Base-by-base conservation (phyloP, 2,329 filamentous ascomycete species). In the Scolecobasidium constrictum region DNA sequence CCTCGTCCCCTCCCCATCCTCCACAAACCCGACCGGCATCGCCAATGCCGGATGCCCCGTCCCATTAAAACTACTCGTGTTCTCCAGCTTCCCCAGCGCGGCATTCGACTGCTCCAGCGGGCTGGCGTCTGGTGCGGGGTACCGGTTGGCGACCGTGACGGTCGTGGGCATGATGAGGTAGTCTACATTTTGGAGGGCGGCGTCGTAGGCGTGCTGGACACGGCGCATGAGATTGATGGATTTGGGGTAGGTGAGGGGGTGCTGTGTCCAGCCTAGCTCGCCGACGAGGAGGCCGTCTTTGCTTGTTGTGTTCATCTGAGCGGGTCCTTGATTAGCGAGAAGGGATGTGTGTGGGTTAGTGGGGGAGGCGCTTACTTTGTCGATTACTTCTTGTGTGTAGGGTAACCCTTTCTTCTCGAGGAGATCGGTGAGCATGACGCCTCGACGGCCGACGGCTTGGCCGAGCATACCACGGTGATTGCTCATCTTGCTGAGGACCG, bases 401-500 rank as follows among this genome's bases (percentile, higher is more conserved):
- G 68, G 68, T 0, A 69, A 61, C 5, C 68, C 59, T 2, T 63
- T 63, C n/a, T 61, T 55, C 47, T 75, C 69, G 22, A 72, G 63
- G n/a, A n/a, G n/a, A 12, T 70, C 65, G 1, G 66, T 67, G 35
- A 70, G 56, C 7, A 61, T 58, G 1, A 69, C 56, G 2, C 66
- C 60, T 45, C 67, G 48, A 38, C 66, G 53, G 7, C 68, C 60
- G 31, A 62, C 44, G 13, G 64, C 58, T 36, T 58, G 64, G 21
- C 57, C 69, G 9, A 69, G 60, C 17, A 66, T 59, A 44, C 60
- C 53, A 1, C 56, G 34, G 19, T 52, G 52, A 4, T 56, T 38
- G 2, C 53, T 55, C 2, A 58, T 48, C n/a, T 52, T 46, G 20
- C 52, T 59, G 16, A 69, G 62, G n/a, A 67, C 60, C 2, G 66